Conservation (phyloP, 1,139 yeast species). For the Lipomyces yarrowii region DNA sequence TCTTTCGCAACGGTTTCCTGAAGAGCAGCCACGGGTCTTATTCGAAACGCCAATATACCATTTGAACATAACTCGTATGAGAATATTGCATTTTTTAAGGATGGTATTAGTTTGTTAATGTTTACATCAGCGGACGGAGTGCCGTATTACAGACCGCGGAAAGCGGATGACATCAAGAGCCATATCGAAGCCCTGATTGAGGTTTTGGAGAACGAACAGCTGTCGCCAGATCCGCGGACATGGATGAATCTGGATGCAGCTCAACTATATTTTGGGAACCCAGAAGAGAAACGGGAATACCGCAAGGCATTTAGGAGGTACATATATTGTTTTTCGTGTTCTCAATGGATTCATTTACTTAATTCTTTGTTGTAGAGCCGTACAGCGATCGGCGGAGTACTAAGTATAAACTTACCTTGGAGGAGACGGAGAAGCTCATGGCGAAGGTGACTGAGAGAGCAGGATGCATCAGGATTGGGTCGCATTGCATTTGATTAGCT, state of each 20-base stretch:
- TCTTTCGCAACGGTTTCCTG: constrained; percentile 18
- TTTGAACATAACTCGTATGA: constrained; percentile 16
- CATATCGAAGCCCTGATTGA: constrained; percentile 15
- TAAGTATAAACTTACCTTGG: neutral
- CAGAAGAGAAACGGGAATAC: constrained; percentile 11
- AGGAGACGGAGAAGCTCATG: no score
- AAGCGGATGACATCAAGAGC: constrained; percentile 11
- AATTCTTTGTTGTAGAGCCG: constrained; percentile 1
- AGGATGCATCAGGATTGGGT: neutral
- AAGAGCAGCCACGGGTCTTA: constrained; percentile 18
- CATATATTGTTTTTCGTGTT: neutral
- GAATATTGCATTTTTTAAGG: neutral
- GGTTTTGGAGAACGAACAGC: constrained; percentile 10
- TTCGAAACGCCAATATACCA: constrained; percentile 25
- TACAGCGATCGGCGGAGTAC: constrained; percentile 19
- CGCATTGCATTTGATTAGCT: neutral
- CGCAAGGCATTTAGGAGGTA: constrained; percentile 9
- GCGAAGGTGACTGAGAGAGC: no score
- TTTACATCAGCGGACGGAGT: constrained; percentile 14
- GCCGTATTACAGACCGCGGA: constrained; percentile 17
- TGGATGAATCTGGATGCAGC: constrained; percentile 25
- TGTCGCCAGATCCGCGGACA: constrained; percentile 25
- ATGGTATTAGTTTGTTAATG: neutral
- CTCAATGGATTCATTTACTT: neutral
- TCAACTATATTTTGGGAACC: constrained; percentile 13